Evolutionary conservation across 768 basidiomycete species (phyloP), one percentile per base, ranked within the genome.

Genomic region (Rhodosporidiobolus sp.): DNA sequence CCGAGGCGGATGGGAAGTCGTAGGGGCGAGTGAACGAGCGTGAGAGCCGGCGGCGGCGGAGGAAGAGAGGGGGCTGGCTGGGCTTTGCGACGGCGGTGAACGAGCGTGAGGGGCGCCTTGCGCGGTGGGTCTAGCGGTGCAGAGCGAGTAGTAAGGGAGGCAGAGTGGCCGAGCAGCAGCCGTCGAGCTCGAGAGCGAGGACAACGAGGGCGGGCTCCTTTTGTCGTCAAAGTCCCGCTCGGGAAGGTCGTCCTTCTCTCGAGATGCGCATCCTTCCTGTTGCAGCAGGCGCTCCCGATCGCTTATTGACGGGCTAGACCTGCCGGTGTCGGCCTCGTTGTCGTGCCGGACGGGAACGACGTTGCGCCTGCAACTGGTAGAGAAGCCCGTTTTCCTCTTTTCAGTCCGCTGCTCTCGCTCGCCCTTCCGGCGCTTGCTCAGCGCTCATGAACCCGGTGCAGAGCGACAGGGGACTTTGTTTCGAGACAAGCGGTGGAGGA

Each of bases 401-500:
- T n/a, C n/a, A n/a, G n/a, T n/a, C n/a, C n/a, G n/a, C n/a, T n/a
- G n/a, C n/a, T n/a, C n/a, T n/a, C n/a, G n/a, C n/a, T n/a, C n/a
- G n/a, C n/a, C n/a, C n/a, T n/a, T n/a, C n/a, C n/a, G n/a, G n/a
- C n/a, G n/a, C n/a, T n/a, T n/a, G n/a, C n/a, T n/a, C n/a, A n/a
- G n/a, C n/a, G n/a, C n/a, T n/a, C n/a, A n/a, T n/a, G 14, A 34
- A 28, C 7, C 34, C 8, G 34, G 12, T 9, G 30, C 10, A 22
- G 30, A 22, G 56, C 8, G 30, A 49, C 14, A 55, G 38, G 11
- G 26, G 56, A 46, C 64, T 65, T 67, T 67, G 66, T 53, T 67
- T 67, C 66, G 50, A 19, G 50, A 60, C 58, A 67, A n/a, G 35
- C 24, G 26, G n/a, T n/a, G n/a, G n/a, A 12, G 11, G 32, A 17